Evolutionary conservation across 345 rosid species (phyloP).

Genomic region (Eucalyptus rudis): DNA sequence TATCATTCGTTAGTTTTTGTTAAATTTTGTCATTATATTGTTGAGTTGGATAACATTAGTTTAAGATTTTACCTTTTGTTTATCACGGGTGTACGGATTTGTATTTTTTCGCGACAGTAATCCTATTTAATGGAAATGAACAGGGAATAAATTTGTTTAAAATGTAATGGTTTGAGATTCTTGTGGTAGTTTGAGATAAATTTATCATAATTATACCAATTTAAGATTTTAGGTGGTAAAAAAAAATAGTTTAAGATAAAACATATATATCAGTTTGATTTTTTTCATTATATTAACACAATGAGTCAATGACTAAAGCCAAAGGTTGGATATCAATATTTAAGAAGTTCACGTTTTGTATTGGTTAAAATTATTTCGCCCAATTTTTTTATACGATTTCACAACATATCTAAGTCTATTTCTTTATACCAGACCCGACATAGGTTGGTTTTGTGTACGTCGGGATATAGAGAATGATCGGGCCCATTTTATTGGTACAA

Average conservation of each 20-base stretch:
- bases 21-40: no score
- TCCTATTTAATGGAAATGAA: no score
- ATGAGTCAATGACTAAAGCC: background rate
- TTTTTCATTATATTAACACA: no score
- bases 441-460: background rate
- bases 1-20: no score
- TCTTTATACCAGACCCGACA: background rate
- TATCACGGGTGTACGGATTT: rapidly evolving
- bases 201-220: no score
- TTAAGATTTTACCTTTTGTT: rapidly evolving
- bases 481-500: background rate
- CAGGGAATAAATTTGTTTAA: no score
- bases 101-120: rapidly evolving
- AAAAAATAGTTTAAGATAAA: no score
- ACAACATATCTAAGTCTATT: background rate
- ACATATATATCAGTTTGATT: no score
- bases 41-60: no score
- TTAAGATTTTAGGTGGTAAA: no score
- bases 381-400: background rate
- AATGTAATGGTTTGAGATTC: no score
- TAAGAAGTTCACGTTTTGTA: background rate
- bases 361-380: background rate
- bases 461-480: background rate
- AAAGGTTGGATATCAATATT: background rate
- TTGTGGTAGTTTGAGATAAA: no score